Evolutionary conservation across 163 green algal species (phyloP), one percentile per base, ranked within the genome.

Genomic region (Picocystis sp.): DNA sequence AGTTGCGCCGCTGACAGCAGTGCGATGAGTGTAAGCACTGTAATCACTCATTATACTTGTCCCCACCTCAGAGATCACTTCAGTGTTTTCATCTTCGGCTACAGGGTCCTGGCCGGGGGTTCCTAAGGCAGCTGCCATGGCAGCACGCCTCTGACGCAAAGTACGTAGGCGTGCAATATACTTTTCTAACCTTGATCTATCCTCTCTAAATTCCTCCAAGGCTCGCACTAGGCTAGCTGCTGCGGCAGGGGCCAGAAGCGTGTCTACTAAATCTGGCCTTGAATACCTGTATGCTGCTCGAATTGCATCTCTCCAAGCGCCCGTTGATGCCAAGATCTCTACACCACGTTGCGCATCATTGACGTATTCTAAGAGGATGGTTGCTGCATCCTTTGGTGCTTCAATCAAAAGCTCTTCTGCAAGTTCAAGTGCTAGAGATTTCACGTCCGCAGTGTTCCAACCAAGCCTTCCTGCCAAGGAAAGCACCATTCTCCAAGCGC

Each of bases 221-320:
- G 55, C 33, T 12, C 58, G n/a, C 13, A 35, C 17, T 8, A 69
- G 68, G 0, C 57, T 61, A 11, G 54, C 62, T 6, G 76, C 75
- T 10, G 69, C 73, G 1, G 53, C 33, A 13, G 77, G 75, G 1
- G 69, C 72, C 2, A 86, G 47, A 6, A 69, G 45, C 0, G 64
- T 76, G 19, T 80, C 63, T 9, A 81, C 57, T 15, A 86, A 60
- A 46, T 81, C 68, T 9, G 47, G 45, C 24, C 55, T 48, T 11
- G 17, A 17, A 29, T 41, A 22, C 43, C 62, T 65, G 56, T 17
- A 53, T 8, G 35, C 15, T 15, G 34, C 15, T 33, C 2, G 24
- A 11, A 14, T 1, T 14, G 48, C 48, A 3, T 25, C 22, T 14
- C 34, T 14, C 12, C 56, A 14, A 47, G 53, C 55, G 1, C 42